Base-by-base conservation (phyloP, 2,329 filamentous ascomycete species). In the Cladosporium sp. region DNA sequence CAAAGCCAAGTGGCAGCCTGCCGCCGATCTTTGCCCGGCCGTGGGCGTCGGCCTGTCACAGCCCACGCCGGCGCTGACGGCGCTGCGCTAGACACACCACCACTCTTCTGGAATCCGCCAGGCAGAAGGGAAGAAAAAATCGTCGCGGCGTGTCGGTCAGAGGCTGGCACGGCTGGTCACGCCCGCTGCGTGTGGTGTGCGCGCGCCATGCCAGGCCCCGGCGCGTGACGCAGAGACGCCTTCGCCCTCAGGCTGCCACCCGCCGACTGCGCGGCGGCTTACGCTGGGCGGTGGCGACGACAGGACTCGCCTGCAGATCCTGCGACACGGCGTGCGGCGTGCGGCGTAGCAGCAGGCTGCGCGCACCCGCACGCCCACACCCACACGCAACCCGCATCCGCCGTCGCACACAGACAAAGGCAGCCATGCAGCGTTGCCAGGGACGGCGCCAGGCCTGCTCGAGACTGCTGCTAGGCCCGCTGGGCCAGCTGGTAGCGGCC, bases 101-200 rank as follows among this genome's bases (percentile, higher is more conserved):
- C 32, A 40, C 43, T 50, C 48, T 50, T 50, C 48, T 50, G 48
- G 48, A 50, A 50, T 50, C 48, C 48, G 32, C 42, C 46, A 38
- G 37, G 16, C 18, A 18, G 43, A 16, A 50, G 42, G 43, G 43
- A 43, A 41, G 40, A 50, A 32, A 32, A 50, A 31, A 49, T 42
- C 16, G 19, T 28, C n/a, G 46, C 46, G 42, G 46, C 46, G 35
- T 28, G 22, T 28, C 22, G 22, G 22, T 28, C 22, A 28, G 22
- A 28, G 22, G 22, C 22, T 28, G 22, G 22, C 22, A 7, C 22
- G 22, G 22, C 22, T 28, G 22, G 22, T 28, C 22, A 28, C 22
- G 22, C 22, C 22, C 22, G 22, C 5, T 7, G 22, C 22, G 22
- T 28, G 22, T 28, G 22, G 22, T 28, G 22, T 14, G 19, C 31